phyloP scores from a whole-genome alignment of 2,329 filamentous ascomycete species.

The Elsinoe ampelina region DNA sequence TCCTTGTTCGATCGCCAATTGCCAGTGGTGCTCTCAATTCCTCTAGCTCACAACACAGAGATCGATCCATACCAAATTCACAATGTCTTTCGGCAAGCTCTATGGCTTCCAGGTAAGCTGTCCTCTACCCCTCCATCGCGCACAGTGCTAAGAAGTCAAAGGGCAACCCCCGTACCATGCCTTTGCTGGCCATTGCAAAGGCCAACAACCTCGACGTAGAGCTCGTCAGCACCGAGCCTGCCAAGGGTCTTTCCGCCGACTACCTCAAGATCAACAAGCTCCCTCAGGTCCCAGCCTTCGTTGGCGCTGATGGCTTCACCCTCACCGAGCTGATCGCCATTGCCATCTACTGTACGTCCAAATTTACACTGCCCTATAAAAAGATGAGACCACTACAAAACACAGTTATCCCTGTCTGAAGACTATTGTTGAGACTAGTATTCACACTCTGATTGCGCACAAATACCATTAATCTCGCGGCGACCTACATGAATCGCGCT shows the following conservation, averaged over 20 bases:
- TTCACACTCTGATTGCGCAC: conserved; percentile 65
- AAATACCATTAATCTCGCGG: conserved; percentile 21
- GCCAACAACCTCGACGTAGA: conserved; percentile 92
- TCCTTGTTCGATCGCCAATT: neutral
- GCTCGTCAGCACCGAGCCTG: conserved; percentile 61
- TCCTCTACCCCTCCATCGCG: conserved; percentile 12
- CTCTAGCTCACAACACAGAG: conserved; percentile 5
- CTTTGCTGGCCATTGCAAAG: conserved; percentile 89
- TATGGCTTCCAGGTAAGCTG: conserved; percentile 70
- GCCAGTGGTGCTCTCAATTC: neutral
- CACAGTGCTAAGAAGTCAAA: conserved; percentile 30
- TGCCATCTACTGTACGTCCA: conserved; percentile 75
- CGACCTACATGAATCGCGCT: conserved; percentile 11
- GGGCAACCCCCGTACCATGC: conserved; percentile 83
- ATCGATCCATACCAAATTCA: conserved; percentile 16
- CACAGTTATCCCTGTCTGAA: conserved; percentile 99
- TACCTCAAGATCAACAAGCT: conserved; percentile 81
- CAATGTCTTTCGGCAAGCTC: conserved; percentile 81
- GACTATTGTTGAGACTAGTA: conserved; percentile 69
- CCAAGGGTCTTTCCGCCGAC: conserved; percentile 58
- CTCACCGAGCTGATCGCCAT: conserved; percentile 89
- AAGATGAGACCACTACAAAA: conserved; percentile 66
- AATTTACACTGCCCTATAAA: conserved; percentile 24
- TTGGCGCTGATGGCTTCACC: conserved; percentile 82
- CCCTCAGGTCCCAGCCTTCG: conserved; percentile 86